These are phyloP conservation scores for Phanerodontia chrysosporium DNA, from an alignment of 768 basidiomycete species.

Conservation along the genomic window DNA sequence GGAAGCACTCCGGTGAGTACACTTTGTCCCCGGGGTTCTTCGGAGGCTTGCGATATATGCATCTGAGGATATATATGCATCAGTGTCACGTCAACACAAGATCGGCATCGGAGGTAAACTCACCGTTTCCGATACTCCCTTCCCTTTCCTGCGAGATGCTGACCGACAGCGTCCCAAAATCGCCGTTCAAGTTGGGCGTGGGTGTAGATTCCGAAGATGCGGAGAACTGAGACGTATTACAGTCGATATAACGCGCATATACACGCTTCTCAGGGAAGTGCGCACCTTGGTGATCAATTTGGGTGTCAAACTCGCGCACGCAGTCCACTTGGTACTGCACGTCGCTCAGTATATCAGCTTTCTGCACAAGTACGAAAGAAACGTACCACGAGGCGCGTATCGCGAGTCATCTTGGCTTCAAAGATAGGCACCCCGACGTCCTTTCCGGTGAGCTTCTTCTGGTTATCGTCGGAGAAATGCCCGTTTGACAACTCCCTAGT, in stretches of 20 bases:
- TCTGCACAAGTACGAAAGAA: not conserved
- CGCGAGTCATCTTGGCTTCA: conserved; percentile 60
- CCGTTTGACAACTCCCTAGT: conserved; percentile 65
- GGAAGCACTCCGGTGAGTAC: conserved; percentile 51
- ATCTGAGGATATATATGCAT: conserved; percentile 18
- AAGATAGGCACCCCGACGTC: conserved; percentile 52
- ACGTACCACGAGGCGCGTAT: conserved; percentile 23
- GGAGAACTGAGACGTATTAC: conserved; percentile 31
- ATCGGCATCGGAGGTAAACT: too few relatives aligned
- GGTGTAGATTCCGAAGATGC: conserved; percentile 47
- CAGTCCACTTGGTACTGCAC: conserved; percentile 26
- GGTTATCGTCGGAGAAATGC: conserved; percentile 65
- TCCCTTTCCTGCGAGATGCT: conserved; percentile 39
- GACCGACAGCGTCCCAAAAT: conserved; percentile 44
- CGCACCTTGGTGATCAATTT: conserved; percentile 35
- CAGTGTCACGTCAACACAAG: not conserved
- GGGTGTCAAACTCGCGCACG: conserved; percentile 19
- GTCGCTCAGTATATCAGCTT: not conserved
- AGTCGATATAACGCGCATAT: not conserved
- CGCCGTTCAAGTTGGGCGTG: conserved; percentile 41
- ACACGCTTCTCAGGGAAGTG: not conserved
- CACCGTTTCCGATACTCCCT: conserved; percentile 55
- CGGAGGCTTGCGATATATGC: conserved; percentile 38
- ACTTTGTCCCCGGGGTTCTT: conserved; percentile 34
- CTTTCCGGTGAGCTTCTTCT: conserved; percentile 49